A percentile compares a stretch with the other conserved stretches of the same genome.
phyloP scores from a whole-genome alignment of 805 yeast species.

The Saccharomycopsis javanensis region DNA sequence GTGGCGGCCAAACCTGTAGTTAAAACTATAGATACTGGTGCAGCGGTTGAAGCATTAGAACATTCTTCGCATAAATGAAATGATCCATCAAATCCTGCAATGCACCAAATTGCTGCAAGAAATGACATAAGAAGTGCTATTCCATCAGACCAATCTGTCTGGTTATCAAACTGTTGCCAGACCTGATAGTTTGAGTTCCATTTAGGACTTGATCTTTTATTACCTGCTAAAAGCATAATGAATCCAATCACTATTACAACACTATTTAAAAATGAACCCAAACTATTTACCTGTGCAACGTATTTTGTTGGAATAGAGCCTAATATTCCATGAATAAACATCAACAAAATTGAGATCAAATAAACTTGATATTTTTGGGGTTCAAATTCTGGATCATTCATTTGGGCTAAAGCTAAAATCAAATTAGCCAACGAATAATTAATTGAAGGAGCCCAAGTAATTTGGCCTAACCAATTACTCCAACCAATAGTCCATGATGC shows the following conservation, averaged over 20 bases:
- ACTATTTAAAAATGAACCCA: conserved; percentile 47
- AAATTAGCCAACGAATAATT: conserved; percentile 60
- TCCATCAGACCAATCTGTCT: conserved; percentile 48
- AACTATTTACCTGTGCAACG: conserved; percentile 49
- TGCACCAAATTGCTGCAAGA: conserved; percentile 68
- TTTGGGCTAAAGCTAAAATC: conserved; percentile 47
- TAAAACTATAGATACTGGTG: conserved; percentile 55
- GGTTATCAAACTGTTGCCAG: conserved; percentile 43
- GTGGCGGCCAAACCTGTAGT: conserved; percentile 49
- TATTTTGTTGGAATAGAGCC: conserved; percentile 36
- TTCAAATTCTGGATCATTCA: conserved; percentile 45
- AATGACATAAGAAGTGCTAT: conserved; percentile 44
- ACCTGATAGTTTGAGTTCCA: conserved; percentile 45
- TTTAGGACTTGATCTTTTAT: conserved; percentile 27
- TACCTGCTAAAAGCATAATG: conserved; percentile 59
- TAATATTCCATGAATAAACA: conserved; percentile 18
- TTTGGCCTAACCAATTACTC: conserved; percentile 56
- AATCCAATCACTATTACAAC: conserved; percentile 43
- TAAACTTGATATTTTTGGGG: conserved; percentile 55
- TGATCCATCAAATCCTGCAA: conserved; percentile 63
- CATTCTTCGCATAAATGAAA: conserved; percentile 71
- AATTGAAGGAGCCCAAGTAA: conserved; percentile 58
- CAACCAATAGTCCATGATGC: conserved; percentile 57
- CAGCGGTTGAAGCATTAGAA: conserved; percentile 48
- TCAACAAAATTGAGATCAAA: conserved; percentile 42